phyloP scores from a whole-genome alignment of 352 stramenopile genomes.

The Phytopythium mirpurense region DNA sequence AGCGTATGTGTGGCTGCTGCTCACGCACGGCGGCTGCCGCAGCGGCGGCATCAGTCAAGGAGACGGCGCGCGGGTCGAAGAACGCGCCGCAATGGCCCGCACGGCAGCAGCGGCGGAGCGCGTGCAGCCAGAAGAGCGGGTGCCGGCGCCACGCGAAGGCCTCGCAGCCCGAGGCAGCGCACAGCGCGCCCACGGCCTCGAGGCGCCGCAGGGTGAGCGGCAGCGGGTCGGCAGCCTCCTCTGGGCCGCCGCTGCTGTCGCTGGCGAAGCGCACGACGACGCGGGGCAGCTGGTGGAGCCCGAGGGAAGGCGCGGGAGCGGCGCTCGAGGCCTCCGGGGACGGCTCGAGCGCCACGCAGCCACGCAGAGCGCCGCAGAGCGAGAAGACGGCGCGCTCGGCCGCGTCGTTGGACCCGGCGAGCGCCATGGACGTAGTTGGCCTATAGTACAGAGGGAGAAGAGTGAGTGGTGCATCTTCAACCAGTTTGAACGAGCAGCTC shows the following conservation, averaged over 20 bases:
- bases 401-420: not conserved
- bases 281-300: constrained; percentile 6
- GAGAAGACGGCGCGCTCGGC: constrained; percentile 12
- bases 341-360: constrained; percentile 13
- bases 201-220: constrained; percentile 6
- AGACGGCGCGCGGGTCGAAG: constrained; percentile 1
- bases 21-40: not conserved
- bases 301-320: not conserved
- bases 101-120: constrained; percentile 11
- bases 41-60: not conserved
- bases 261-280: constrained; percentile 12
- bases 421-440: no score
- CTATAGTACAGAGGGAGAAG: no score
- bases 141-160: constrained; percentile 26
- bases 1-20: no score
- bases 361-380: constrained; percentile 13
- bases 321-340: not conserved
- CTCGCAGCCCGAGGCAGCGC: constrained; percentile 13
- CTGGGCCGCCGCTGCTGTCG: not conserved
- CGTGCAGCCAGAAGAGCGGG: constrained; percentile 27
- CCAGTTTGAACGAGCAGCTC: no score
- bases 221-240: not conserved
- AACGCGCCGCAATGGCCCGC: constrained; percentile 6
- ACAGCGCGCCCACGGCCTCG: constrained; percentile 23
- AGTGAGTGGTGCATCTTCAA: constrained; percentile 2